A percentile compares a stretch with the other conserved stretches of the same genome.
Conservation (phyloP, 192 early-diverging fungal species). For the Coemansia sp. region DNA sequence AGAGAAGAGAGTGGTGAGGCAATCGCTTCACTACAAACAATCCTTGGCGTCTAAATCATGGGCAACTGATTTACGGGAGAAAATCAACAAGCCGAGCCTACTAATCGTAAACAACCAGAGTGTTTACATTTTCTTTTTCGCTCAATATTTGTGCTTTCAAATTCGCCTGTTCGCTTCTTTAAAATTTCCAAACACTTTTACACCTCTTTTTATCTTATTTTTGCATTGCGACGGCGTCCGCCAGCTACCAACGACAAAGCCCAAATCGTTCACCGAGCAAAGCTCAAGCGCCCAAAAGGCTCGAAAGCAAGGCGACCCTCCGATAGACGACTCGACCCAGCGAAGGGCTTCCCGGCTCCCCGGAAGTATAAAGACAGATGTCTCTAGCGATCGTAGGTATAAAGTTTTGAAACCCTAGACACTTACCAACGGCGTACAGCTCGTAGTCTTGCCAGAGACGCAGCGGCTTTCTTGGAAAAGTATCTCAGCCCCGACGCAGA, state of each 20-base stretch:
- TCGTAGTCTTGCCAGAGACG: not conserved
- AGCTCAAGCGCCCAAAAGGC: not conserved
- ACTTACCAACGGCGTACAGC: not conserved
- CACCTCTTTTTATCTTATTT: not conserved
- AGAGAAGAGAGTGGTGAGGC: too few relatives aligned
- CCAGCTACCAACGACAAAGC: not conserved
- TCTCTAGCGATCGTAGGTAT: not conserved
- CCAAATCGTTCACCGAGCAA: not conserved
- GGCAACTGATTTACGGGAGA: not conserved
- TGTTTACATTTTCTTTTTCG: not conserved
- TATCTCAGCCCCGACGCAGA: not conserved
- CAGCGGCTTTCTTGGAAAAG: not conserved
- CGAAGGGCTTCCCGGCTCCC: not conserved
- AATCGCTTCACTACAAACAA: too few relatives aligned
- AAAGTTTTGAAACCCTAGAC: not conserved
- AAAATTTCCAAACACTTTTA: not conserved
- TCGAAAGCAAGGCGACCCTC: not conserved
- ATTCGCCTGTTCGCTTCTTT: not conserved
- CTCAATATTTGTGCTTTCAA: not conserved
- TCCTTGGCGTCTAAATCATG: too few relatives aligned
- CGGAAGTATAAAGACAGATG: too few relatives aligned
- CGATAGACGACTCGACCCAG: not conserved
- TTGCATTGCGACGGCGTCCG: not conserved
- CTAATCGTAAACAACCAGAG: not conserved
- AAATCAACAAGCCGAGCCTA: not conserved